A percentile compares a stretch with the other conserved stretches of the same genome.
These are phyloP conservation scores for Penicillium palitans DNA, from an alignment of 2,329 filamentous ascomycete genomes.

Conservation along the genomic window DNA sequence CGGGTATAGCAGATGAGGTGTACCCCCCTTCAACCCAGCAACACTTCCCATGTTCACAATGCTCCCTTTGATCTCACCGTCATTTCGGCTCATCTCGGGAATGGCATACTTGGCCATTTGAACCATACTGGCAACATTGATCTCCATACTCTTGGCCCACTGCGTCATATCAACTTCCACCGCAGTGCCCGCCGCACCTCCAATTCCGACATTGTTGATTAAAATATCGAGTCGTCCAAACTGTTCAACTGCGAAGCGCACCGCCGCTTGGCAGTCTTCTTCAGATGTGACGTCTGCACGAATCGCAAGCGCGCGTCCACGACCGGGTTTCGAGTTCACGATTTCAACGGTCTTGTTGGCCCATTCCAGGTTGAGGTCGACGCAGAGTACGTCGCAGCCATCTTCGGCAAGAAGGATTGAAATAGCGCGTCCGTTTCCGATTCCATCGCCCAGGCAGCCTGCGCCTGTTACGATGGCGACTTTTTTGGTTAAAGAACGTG, in stretches of 20 bases:
- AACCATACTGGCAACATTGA: slow-evolving; percentile 67
- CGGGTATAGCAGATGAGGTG: slow-evolving; percentile 56
- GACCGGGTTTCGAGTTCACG: slow-evolving; percentile 43
- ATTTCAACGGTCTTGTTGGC: slow-evolving; percentile 58
- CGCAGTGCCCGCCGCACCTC: slow-evolving; percentile 60
- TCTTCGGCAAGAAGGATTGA: slow-evolving; percentile 62
- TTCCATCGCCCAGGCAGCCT: slow-evolving; percentile 56
- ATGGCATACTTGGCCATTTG: slow-evolving; percentile 63
- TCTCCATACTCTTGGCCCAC: slow-evolving; percentile 58
- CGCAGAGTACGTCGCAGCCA: slow-evolving; percentile 59
- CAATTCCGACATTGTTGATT: slow-evolving; percentile 65
- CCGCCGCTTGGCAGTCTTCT: slow-evolving; percentile 51
- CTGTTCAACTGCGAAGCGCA: slow-evolving; percentile 37
- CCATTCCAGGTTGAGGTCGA: slow-evolving; percentile 54
- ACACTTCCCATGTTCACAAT: slow-evolving; percentile 62
- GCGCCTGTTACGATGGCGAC: slow-evolving; percentile 59
- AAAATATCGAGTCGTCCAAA: slow-evolving; percentile 64
- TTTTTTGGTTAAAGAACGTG: slow-evolving; percentile 19
- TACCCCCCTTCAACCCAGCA: slow-evolving; percentile 52
- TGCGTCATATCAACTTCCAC: slow-evolving; percentile 60
- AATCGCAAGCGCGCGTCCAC: slow-evolving; percentile 35
- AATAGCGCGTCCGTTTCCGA: slow-evolving; percentile 61
- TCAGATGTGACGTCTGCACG: slow-evolving; percentile 57
- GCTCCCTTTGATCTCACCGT: slow-evolving; percentile 39
- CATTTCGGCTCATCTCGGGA: slow-evolving; percentile 59